These are phyloP conservation scores for Aphanocladium album DNA, from an alignment of 2,329 filamentous ascomycete species.

Conservation along the genomic window DNA sequence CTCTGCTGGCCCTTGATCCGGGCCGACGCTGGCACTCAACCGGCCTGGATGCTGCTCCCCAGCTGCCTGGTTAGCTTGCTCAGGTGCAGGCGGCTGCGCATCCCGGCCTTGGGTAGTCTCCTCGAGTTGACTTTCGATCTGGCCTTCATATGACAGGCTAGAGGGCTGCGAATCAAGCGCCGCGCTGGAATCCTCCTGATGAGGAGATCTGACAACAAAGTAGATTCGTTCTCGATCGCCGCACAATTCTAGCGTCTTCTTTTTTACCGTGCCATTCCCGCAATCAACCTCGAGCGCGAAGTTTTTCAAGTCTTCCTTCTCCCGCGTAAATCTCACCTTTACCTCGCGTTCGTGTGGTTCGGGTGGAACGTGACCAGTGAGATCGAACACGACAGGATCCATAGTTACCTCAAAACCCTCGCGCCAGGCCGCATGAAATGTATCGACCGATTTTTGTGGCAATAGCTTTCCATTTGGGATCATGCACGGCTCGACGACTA, in stretches of 20 bases:
- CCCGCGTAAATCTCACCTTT: no score
- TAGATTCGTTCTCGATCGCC: background rate
- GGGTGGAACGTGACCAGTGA: background rate
- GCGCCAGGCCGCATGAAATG: background rate
- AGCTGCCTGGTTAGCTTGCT: background rate
- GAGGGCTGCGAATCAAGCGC: background rate
- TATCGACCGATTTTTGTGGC: background rate
- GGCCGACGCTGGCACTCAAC: background rate
- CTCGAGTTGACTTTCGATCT: background rate
- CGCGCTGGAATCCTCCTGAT: background rate
- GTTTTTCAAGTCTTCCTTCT: no score
- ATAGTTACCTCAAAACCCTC: background rate
- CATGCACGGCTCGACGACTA: background rate
- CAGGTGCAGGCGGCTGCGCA: background rate
- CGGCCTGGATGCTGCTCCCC: background rate
- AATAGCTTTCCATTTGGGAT: background rate
- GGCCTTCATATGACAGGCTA: background rate
- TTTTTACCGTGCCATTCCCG: no score
- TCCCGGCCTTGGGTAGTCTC: background rate
- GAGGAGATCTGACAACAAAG: background rate
- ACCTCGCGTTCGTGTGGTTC: no score
- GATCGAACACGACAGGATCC: background rate
- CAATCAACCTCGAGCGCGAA: no score
- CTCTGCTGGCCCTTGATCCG: background rate
- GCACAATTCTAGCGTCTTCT: background rate